phyloP scores from a whole-genome alignment of 140 eudicot species.

The Bidens hawaiensis region DNA sequence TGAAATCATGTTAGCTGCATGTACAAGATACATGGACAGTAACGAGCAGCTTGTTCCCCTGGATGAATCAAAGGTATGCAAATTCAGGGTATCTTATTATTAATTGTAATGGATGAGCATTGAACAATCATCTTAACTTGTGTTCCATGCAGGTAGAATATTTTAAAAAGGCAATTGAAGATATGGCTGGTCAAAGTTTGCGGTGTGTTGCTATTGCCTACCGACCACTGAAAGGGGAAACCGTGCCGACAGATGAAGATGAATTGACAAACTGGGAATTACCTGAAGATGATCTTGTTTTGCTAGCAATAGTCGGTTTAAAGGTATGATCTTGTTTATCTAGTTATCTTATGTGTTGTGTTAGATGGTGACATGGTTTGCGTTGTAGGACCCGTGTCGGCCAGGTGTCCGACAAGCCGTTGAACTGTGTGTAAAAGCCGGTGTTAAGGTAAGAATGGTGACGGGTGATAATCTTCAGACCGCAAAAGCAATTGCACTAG shows the following conservation, averaged over 20 bases:
- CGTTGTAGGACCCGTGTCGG: conserved; percentile 84
- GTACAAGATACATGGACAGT: conserved; percentile 64
- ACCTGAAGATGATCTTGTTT: conserved; percentile 67
- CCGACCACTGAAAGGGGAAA: conserved; percentile 35
- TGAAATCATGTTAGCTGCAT: conserved; percentile 70
- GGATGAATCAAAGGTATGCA: conserved; percentile 52
- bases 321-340: conserved; percentile 37
- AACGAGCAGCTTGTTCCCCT: conserved; percentile 38
- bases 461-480: conserved; percentile 90
- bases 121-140: not conserved
- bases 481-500: conserved; percentile 87
- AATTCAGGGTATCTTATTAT: not conserved
- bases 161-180: conserved; percentile 55
- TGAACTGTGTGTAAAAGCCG: conserved; percentile 63
- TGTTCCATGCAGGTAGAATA: conserved; percentile 35
- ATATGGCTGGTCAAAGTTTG: conserved; percentile 75
- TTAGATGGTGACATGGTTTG: conserved; percentile 6
- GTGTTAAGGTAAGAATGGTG: conserved; percentile 95
- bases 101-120: too few species aligned
- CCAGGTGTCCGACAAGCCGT: conserved; percentile 73
- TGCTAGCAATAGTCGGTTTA: conserved; percentile 79
- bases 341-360: not conserved
- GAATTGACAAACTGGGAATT: conserved; percentile 60
- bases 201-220: conserved; percentile 90
- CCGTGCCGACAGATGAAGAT: conserved; percentile 63